phyloP scores from a whole-genome alignment of 345 rosid genomes.

The Pistacia atlantica region DNA sequence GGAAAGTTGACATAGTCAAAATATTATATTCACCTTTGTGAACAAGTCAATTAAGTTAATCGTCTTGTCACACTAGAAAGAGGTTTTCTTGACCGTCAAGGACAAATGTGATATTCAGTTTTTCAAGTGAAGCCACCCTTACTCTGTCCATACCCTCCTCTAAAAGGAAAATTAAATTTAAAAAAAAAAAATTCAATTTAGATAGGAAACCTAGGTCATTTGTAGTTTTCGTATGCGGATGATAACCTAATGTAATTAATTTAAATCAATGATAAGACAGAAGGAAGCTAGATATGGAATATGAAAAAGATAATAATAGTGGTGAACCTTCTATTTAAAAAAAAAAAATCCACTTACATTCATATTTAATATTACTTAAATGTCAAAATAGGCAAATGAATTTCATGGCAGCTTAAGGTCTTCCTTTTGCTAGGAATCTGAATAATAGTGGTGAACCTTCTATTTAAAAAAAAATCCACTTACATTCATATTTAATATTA shows the following conservation, averaged over 20 bases:
- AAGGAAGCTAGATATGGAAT: background rate
- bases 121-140: background rate
- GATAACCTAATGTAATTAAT: background rate
- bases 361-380: no score
- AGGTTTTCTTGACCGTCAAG: no score
- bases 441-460: no score
- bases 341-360: no score
- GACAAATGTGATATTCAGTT: background rate
- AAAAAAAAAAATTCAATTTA: background rate
- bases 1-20: background rate
- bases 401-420: no score
- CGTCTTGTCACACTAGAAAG: no score
- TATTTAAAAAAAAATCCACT: no score
- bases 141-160: no score
- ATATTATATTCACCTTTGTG: background rate
- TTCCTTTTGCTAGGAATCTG: no score
- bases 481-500: no score
- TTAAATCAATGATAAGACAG: background rate
- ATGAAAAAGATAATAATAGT: background rate
- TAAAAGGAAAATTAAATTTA: background rate
- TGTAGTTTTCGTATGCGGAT: background rate
- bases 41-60: background rate
- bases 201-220: background rate
- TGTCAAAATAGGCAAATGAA: no score
- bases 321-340: no score